A percentile compares a stretch with the other conserved stretches of the same genome.
Evolutionary conservation across 2,329 filamentous ascomycete genomes (phyloP).

Genomic region (Sclerotinia nivalis): DNA sequence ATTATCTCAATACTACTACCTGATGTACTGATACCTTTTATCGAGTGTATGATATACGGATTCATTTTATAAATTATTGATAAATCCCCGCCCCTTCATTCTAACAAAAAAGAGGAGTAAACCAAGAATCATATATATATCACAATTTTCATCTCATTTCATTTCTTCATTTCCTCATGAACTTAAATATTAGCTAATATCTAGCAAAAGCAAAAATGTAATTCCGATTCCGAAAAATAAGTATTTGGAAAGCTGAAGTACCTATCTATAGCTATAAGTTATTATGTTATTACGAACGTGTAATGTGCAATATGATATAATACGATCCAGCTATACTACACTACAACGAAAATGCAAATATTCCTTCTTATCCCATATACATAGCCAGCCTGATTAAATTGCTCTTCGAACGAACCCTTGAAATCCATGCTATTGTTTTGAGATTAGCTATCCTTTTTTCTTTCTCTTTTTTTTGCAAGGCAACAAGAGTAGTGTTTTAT

Average conservation of each 20-base stretch:
- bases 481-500: constrained; percentile 1
- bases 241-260: not conserved
- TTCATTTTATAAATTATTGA: no score
- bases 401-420: not conserved
- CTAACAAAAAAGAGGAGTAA: no score
- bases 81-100: no score
- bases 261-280: not conserved
- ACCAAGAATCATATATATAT: no score
- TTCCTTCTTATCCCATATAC: not conserved
- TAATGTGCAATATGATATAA: not conserved
- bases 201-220: no score
- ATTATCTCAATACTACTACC: no score
- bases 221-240: not conserved
- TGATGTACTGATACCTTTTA: no score
- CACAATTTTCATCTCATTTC: no score
- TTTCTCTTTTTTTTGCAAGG: not conserved
- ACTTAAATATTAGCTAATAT: no score
- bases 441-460: not conserved
- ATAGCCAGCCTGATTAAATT: not conserved
- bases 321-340: not conserved
- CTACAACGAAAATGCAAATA: not conserved
- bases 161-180: no score
- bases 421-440: not conserved
- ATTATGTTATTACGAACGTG: not conserved
- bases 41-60: no score